Evolutionary conservation across 2,329 filamentous ascomycete genomes (phyloP).

Genomic region (Xylaria sp.): DNA sequence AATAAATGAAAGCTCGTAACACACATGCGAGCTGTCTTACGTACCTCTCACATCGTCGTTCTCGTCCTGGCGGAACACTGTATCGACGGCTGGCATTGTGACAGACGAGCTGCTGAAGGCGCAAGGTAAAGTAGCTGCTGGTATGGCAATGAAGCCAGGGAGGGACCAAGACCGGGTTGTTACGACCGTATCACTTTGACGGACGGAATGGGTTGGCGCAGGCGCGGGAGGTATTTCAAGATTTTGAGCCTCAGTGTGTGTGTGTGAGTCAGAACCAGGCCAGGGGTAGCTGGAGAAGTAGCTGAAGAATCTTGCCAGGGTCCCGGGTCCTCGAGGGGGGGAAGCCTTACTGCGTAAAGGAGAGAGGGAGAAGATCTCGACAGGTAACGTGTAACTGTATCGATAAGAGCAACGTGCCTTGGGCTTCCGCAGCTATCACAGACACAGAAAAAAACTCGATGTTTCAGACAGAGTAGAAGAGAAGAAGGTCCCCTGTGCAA

Average conservation of each 20-base stretch:
- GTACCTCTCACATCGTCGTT: conserved; percentile 45
- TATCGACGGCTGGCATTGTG: conserved; percentile 41
- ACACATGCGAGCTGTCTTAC: conserved; percentile 20
- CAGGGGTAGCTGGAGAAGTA: background rate
- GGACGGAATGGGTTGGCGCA: conserved; percentile 20
- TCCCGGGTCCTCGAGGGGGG: too few relatives aligned
- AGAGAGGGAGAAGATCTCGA: background rate
- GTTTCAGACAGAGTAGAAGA: background rate
- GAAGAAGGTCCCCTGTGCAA: background rate
- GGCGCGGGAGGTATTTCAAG: conserved; percentile 5
- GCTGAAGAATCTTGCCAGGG: too few relatives aligned
- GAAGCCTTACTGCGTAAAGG: too few relatives aligned
- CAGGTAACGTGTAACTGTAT: background rate
- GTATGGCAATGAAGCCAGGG: conserved; percentile 5
- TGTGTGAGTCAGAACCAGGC: conserved; percentile 4
- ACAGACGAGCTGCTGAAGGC: conserved; percentile 5
- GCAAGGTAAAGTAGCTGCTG: conserved; percentile 1
- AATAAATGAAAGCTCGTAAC: background rate
- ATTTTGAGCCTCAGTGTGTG: conserved; percentile 11
- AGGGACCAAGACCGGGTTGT: conserved; percentile 13
- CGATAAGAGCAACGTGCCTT: background rate
- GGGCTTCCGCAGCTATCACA: background rate
- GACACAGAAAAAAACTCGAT: background rate
- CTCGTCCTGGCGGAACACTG: conserved; percentile 37
- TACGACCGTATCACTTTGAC: conserved; percentile 16